A percentile compares a stretch with the other conserved stretches of the same genome.
phyloP scores from a whole-genome alignment of 2,329 filamentous ascomycete species.

The Fusarium sp. region DNA sequence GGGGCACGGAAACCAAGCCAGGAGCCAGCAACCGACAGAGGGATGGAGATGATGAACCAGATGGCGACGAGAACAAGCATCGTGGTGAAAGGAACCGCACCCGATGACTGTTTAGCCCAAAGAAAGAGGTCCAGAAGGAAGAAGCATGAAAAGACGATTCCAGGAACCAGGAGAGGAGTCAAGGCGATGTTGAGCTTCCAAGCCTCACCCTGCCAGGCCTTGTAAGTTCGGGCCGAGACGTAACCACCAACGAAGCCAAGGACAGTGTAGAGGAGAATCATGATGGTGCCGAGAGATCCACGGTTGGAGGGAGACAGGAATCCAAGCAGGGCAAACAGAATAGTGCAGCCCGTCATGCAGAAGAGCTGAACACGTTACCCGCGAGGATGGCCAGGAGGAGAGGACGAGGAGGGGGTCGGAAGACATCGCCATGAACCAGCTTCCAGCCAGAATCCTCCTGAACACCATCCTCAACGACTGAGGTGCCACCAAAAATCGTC shows the following conservation, averaged over 20 bases:
- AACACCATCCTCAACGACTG: slow-evolving; percentile 87
- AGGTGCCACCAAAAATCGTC: slow-evolving; percentile 90
- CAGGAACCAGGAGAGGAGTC: slow-evolving; percentile 88
- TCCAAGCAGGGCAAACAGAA: slow-evolving; percentile 91
- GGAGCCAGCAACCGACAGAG: slow-evolving; percentile 88
- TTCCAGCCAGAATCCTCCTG: slow-evolving; percentile 99
- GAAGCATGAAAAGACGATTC: slow-evolving; percentile 86
- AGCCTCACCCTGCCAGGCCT: slow-evolving; percentile 88
- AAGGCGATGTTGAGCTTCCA: slow-evolving; percentile 95
- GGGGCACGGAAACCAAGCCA: slow-evolving; percentile 90
- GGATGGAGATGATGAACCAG: slow-evolving; percentile 97
- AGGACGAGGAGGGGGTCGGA: slow-evolving; percentile 86
- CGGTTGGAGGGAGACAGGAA: slow-evolving; percentile 97
- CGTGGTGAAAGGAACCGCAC: slow-evolving; percentile 94
- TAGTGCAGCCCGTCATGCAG: slow-evolving; percentile 96
- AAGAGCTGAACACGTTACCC: slow-evolving; percentile 95
- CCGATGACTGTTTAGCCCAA: slow-evolving; percentile 91
- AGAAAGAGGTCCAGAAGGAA: slow-evolving; percentile 97
- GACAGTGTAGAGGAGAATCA: slow-evolving; percentile 92
- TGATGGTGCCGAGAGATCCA: slow-evolving; percentile 91
- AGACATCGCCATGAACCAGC: slow-evolving; percentile 96
- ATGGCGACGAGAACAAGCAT: slow-evolving; percentile 95
- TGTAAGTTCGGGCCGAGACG: slow-evolving; percentile 90
- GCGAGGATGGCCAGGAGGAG: slow-evolving; percentile 88
- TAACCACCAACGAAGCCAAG: slow-evolving; percentile 95